Percentiles rank a stretch among this genome's conserved stretches.
These are phyloP conservation scores for Boletus sp. DNA, from an alignment of 768 basidiomycete genomes.

Conservation along the genomic window DNA sequence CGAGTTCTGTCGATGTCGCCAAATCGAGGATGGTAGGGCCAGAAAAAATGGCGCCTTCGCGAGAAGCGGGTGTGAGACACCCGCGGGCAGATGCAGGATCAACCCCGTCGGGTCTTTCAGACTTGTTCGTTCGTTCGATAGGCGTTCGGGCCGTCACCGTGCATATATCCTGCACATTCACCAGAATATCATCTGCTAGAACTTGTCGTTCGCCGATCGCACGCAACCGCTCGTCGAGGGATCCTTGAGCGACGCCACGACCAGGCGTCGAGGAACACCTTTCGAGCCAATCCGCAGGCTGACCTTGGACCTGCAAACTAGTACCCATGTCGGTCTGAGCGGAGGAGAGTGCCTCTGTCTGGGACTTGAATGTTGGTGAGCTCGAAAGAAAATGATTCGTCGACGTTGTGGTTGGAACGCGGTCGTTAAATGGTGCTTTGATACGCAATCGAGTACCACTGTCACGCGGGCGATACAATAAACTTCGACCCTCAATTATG, in stretches of 20 bases:
- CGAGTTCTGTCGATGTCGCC: background rate
- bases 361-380: background rate
- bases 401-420: background rate
- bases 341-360: background rate
- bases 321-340: background rate
- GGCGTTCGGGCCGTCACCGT: background rate
- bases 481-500: background rate
- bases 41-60: background rate
- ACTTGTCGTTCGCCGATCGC: background rate
- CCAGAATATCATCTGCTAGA: background rate
- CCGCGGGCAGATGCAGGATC: background rate
- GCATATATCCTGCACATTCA: slow-evolving; percentile 10
- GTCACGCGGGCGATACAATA: background rate
- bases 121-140: background rate
- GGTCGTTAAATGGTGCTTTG: slow-evolving; percentile 2
- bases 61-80: background rate
- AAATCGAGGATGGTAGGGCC: background rate
- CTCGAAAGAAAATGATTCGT: background rate
- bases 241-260: background rate
- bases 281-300: background rate
- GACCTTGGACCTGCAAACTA: background rate
- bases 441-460: background rate
- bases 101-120: background rate
- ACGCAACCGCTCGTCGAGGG: background rate
- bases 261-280: background rate